Conservation (phyloP, 1,139 yeast genomes). For the Suhomyces wounanorum region DNA sequence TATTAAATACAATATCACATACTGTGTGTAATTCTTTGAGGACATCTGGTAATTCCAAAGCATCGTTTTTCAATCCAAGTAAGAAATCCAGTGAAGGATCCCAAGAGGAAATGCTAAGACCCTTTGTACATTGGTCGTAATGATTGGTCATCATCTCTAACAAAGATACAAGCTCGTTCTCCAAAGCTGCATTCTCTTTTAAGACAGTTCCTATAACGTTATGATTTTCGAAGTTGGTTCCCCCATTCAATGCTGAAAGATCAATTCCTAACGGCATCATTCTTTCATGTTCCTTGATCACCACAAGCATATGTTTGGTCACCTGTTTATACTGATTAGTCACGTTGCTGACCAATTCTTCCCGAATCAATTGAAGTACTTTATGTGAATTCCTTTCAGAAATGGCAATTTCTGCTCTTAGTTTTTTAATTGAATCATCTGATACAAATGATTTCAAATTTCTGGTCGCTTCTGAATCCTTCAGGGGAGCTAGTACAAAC, state of each 20-base stretch:
- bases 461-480: conserved; percentile 7
- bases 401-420: conserved; percentile 30
- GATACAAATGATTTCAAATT: conserved; percentile 38
- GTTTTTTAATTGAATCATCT: conserved; percentile 31
- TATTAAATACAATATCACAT: conserved; percentile 40
- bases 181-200: conserved; percentile 53
- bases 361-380: conserved; percentile 24
- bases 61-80: conserved; percentile 37
- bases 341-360: conserved; percentile 20
- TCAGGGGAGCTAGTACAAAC: not conserved
- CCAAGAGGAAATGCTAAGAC: conserved; percentile 6
- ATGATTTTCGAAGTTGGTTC: conserved; percentile 5
- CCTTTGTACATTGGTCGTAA: conserved; percentile 72
- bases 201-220: conserved; percentile 14
- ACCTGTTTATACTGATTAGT: conserved; percentile 19
- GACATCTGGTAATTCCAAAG: conserved; percentile 30
- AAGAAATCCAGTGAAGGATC: conserved; percentile 22
- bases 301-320: conserved; percentile 19
- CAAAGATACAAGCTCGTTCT: conserved; percentile 68
- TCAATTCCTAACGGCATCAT: conserved; percentile 21
- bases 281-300: conserved; percentile 26
- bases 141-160: conserved; percentile 76
- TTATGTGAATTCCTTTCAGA: conserved; percentile 32
- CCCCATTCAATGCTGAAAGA: conserved; percentile 5
- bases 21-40: conserved; percentile 28